Conservation (phyloP, 345 rosid species). For the Eucalyptus curtisii region DNA sequence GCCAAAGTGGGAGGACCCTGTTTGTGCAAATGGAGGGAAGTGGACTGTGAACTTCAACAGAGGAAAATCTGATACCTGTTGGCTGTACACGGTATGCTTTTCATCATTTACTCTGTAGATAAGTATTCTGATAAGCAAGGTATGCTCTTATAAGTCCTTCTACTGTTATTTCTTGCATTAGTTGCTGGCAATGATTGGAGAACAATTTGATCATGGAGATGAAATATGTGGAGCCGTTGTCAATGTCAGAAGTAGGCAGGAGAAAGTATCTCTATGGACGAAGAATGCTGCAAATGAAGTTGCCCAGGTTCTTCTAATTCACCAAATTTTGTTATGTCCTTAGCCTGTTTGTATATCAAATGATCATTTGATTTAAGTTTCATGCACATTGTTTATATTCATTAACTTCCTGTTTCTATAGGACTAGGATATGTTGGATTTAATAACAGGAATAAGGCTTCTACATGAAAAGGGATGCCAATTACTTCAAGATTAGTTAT, state of each 20-base stretch:
- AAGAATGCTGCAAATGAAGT: slow-evolving; percentile 84
- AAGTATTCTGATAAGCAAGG: neutral
- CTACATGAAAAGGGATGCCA: neutral
- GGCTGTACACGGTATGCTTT: slow-evolving; percentile 55
- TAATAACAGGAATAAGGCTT: neutral
- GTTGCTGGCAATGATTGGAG: slow-evolving; percentile 91
- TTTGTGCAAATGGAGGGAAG: slow-evolving; percentile 91
- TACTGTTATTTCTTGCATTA: neutral
- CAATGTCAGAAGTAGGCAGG: slow-evolving; percentile 54
- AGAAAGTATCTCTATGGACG: slow-evolving; percentile 75
- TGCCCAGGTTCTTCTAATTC: slow-evolving; percentile 48
- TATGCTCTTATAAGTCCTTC: neutral
- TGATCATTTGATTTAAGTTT: neutral
- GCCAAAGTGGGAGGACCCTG: slow-evolving; percentile 98
- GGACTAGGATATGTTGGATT: neutral
- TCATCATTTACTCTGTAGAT: neutral
- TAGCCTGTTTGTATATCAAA: neutral
- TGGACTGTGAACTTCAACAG: slow-evolving; percentile 50
- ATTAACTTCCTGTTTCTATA: neutral
- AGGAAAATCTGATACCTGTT: slow-evolving; percentile 58
- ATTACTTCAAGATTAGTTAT: neutral
- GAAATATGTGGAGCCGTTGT: slow-evolving; percentile 95
- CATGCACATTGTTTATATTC: neutral
- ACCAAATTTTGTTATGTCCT: neutral
- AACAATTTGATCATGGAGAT: slow-evolving; percentile 88